Percentiles rank a stretch among this genome's conserved stretches.
Evolutionary conservation across 2,329 filamentous ascomycete species (phyloP).

Genomic region (Ophiostoma piceae): DNA sequence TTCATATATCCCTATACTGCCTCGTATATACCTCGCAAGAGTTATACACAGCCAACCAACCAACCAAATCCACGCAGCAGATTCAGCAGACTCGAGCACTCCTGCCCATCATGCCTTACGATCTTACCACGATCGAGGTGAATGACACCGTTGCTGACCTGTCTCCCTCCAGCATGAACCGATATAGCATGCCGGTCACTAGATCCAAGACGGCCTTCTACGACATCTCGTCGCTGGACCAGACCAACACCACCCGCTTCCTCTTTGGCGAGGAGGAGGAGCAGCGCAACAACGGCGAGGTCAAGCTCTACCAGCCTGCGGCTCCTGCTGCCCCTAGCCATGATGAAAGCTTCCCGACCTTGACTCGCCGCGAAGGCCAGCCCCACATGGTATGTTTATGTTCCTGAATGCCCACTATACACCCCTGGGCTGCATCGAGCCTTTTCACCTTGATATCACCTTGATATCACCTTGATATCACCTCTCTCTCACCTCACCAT

Average conservation of each 20-base stretch:
- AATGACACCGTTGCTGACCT: slow-evolving; percentile 20
- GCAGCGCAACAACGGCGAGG: slow-evolving; percentile 55
- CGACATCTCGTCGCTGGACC: slow-evolving; percentile 62
- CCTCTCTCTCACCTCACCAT: not conserved
- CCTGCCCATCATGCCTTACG: not conserved
- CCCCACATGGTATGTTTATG: slow-evolving; percentile 40
- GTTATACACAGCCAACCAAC: not conserved
- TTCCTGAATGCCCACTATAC: not conserved
- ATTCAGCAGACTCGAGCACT: not conserved
- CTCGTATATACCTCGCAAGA: not conserved
- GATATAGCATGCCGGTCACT: slow-evolving; percentile 90
- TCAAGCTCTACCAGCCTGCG: slow-evolving; percentile 64
- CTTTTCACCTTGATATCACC: not conserved
- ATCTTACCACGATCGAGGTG: not conserved
- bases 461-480: not conserved
- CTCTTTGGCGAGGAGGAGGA: slow-evolving; percentile 74
- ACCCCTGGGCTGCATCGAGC: not conserved
- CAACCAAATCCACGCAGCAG: not conserved
- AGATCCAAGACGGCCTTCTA: slow-evolving; percentile 62
- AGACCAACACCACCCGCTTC: slow-evolving; percentile 79
- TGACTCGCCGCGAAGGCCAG: slow-evolving; percentile 59
- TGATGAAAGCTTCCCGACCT: slow-evolving; percentile 82
- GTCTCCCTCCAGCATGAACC: slow-evolving; percentile 60
- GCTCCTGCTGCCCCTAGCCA: slow-evolving; percentile 40
- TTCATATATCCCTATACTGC: not conserved